These are phyloP conservation scores for Leucosporidium scottii DNA, from an alignment of 768 basidiomycete genomes.

Conservation along the genomic window DNA sequence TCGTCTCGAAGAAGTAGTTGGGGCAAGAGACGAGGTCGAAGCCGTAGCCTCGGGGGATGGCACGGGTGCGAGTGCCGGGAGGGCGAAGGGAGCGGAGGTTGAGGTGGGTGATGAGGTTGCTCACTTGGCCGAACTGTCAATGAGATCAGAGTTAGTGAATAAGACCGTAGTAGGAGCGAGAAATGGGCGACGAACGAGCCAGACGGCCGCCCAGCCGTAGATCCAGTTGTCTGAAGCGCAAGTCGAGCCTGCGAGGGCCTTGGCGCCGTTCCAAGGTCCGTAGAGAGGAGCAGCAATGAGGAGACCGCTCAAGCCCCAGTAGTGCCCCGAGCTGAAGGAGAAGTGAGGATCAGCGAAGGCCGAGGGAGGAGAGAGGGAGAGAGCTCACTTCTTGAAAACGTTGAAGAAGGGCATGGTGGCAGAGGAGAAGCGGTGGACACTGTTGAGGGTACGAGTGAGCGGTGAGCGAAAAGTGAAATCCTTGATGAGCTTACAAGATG, in stretches of 20 bases:
- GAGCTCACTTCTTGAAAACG: conserved; percentile 77
- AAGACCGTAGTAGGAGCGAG: too few species aligned
- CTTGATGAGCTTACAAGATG: conserved; percentile 55
- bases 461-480: neutral
- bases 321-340: conserved; percentile 68
- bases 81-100: conserved; percentile 79
- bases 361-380: neutral
- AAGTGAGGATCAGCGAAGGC: neutral
- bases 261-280: conserved; percentile 64
- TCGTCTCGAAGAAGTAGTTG: conserved; percentile 86
- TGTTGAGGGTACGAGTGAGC: conserved; percentile 37
- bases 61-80: conserved; percentile 60
- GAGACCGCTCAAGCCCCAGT: conserved; percentile 74
- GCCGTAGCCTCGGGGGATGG: conserved; percentile 87
- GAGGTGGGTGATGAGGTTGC: conserved; percentile 75
- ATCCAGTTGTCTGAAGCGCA: conserved; percentile 64
- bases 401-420: conserved; percentile 82
- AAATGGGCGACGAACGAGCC: conserved; percentile 54
- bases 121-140: conserved; percentile 68
- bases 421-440: conserved; percentile 90
- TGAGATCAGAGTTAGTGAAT: conserved; percentile 7
- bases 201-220: conserved; percentile 58
- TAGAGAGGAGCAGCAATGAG: conserved; percentile 74
- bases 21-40: conserved; percentile 81
- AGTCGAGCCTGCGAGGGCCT: conserved; percentile 58